phyloP scores from a whole-genome alignment of 2,329 filamentous ascomycete species.

The Lojkania enalia region DNA sequence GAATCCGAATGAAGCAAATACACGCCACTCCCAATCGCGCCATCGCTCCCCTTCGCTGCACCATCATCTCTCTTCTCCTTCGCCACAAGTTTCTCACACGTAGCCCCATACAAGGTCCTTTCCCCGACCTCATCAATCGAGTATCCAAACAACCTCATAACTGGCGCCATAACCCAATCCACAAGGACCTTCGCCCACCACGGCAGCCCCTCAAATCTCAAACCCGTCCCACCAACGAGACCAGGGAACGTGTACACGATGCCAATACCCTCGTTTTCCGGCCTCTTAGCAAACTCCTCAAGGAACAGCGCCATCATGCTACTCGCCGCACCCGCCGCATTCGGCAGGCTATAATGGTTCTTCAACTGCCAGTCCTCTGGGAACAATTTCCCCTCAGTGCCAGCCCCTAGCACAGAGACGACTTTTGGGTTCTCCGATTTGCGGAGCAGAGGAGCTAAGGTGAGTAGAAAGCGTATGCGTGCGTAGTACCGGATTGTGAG shows the following conservation, averaged over 20 bases:
- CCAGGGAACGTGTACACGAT: conserved; percentile 16
- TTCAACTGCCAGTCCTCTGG: conserved; percentile 51
- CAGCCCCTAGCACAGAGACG: conserved; percentile 58
- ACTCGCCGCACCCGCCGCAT: conserved; percentile 8
- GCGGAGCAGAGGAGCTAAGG: conserved; percentile 60
- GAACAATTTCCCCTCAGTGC: conserved; percentile 57
- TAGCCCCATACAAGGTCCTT: conserved; percentile 29
- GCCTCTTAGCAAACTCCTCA: conserved; percentile 12
- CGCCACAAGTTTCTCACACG: conserved; percentile 35
- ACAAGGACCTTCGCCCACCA: conserved; percentile 1
- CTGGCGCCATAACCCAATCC: conserved; percentile 5
- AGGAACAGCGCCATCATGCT: conserved; percentile 17
- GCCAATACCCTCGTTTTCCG: conserved; percentile 10
- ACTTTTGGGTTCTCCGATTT: conserved; percentile 54
- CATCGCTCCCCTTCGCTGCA: conserved; percentile 23
- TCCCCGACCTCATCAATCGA: conserved; percentile 12
- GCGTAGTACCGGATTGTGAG: conserved; percentile 60
- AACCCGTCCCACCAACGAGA: conserved; percentile 9
- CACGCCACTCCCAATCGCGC: conserved; percentile 35
- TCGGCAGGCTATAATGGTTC: conserved; percentile 42
- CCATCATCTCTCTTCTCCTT: background rate
- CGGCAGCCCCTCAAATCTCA: conserved; percentile 9
- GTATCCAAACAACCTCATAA: conserved; percentile 8
- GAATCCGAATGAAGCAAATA: conserved; percentile 46
- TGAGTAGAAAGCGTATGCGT: conserved; percentile 60